Conservation (phyloP, 139 green algal species). For the Tetraselmis striata region DNA sequence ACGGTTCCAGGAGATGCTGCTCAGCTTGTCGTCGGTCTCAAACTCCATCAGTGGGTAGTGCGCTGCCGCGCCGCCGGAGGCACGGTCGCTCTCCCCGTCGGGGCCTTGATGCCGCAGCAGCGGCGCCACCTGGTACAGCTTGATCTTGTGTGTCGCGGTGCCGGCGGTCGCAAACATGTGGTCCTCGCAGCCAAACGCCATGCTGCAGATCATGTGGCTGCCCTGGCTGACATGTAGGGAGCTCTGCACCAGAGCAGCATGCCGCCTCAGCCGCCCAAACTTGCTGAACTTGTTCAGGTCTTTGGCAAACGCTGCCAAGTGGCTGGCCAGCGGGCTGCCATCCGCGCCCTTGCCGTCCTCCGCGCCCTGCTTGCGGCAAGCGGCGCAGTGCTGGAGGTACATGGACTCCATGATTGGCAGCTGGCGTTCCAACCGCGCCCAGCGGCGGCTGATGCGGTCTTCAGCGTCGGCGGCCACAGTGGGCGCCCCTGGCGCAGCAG, state of each 20-base stretch:
- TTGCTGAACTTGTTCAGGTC: conserved; percentile 42
- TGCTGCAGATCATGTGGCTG: conserved; percentile 70
- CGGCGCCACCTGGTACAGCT: conserved; percentile 21
- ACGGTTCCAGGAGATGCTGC: conserved; percentile 60
- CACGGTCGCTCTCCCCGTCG: neutral
- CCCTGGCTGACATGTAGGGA: neutral
- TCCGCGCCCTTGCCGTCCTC: neutral
- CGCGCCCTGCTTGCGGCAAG: neutral
- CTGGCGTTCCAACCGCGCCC: neutral
- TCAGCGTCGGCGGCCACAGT: neutral
- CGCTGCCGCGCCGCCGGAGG: neutral
- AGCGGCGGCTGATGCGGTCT: neutral
- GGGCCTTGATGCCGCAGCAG: conserved; percentile 15
- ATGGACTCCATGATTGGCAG: neutral
- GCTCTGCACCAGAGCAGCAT: neutral
- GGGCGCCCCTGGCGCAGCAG: too few species aligned
- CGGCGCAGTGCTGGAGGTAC: neutral
- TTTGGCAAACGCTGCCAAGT: conserved; percentile 37
- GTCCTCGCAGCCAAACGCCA: conserved; percentile 79
- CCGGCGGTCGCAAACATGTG: conserved; percentile 85
- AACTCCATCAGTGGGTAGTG: conserved; percentile 61
- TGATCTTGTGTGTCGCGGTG: conserved; percentile 56
- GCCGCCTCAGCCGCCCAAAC: neutral
- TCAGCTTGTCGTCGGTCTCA: conserved; percentile 52
- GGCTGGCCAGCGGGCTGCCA: neutral